phyloP scores from a whole-genome alignment of 2,329 filamentous ascomycete genomes.

The Fusarium mundagurra region DNA sequence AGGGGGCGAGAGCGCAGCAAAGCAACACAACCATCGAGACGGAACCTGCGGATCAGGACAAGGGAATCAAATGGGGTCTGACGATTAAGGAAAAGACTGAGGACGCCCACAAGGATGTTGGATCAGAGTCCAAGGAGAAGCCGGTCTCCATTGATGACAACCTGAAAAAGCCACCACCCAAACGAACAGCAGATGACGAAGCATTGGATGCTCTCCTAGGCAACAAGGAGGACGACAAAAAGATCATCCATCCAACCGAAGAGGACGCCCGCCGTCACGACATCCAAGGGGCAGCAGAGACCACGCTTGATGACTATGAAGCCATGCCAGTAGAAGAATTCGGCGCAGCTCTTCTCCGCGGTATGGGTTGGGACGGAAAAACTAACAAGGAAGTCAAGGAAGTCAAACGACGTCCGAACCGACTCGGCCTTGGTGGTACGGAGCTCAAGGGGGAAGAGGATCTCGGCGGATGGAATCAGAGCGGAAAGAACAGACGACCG shows the following conservation, averaged over 20 bases:
- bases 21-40: constrained; percentile 45
- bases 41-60: constrained; percentile 57
- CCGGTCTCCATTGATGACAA: constrained; percentile 6
- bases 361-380: constrained; percentile 93
- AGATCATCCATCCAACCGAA: constrained; percentile 68
- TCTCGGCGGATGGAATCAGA: constrained; percentile 82
- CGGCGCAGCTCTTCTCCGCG: constrained; percentile 85
- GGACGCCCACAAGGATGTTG: constrained; percentile 59
- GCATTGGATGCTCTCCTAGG: constrained; percentile 75
- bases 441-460: constrained; percentile 77
- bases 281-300: constrained; percentile 76
- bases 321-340: constrained; percentile 94
- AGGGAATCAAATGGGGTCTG: constrained; percentile 66
- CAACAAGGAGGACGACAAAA: constrained; percentile 57
- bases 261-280: constrained; percentile 76
- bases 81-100: constrained; percentile 59
- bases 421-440: constrained; percentile 90
- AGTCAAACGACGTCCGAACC: constrained; percentile 77
- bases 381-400: constrained; percentile 65
- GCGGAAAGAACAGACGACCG: constrained; percentile 59
- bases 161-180: constrained; percentile 5
- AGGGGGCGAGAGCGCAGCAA: constrained; percentile 60
- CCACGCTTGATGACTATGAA: constrained; percentile 84
- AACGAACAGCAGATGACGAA: constrained; percentile 55
- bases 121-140: constrained; percentile 8